Percentiles rank a stretch among this genome's conserved stretches.
Evolutionary conservation across 2,329 filamentous ascomycete genomes (phyloP).

Genomic region (Claviceps pazoutovae): DNA sequence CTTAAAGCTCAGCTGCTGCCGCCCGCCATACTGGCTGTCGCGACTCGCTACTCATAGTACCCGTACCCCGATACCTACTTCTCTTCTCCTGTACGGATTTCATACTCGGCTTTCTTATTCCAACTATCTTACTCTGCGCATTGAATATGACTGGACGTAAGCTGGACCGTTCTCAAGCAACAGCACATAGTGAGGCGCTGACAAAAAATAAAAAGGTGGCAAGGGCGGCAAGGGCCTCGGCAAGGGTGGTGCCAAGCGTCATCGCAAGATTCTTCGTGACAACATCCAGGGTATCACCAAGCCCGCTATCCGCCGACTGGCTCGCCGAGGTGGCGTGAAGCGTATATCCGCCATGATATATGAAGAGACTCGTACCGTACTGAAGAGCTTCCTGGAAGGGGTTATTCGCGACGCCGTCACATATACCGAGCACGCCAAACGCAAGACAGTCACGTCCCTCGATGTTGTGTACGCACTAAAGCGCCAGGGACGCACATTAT

Average conservation of each 20-base stretch:
- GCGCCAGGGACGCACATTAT: conserved; percentile 62
- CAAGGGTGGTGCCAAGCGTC: conserved; percentile 96
- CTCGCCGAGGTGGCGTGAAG: conserved; percentile 98
- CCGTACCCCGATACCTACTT: no score
- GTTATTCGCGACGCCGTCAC: conserved; percentile 66
- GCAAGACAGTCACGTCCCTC: conserved; percentile 62
- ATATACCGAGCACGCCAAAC: conserved; percentile 69
- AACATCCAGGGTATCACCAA: conserved; percentile 99
- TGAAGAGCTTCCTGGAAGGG: conserved; percentile 65
- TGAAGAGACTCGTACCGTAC: conserved; percentile 63
- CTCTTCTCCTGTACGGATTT: no score
- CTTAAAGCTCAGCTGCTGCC: conserved; percentile 23
- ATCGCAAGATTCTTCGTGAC: conserved; percentile 97
- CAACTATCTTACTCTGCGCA: conserved; percentile 1
- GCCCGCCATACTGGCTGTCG: conserved; percentile 5
- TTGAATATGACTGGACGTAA: conserved; percentile 58
- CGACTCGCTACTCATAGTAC: no score
- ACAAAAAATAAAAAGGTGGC: conserved; percentile 52
- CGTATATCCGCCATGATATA: conserved; percentile 95
- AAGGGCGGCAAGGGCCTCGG: conserved; percentile 96
- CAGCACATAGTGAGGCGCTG: conserved; percentile 18
- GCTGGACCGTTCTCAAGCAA: conserved; percentile 18
- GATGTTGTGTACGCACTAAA: conserved; percentile 56
- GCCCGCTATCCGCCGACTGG: conserved; percentile 95
- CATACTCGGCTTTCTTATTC: neutral